Evolutionary conservation across 352 stramenopile species (phyloP).

Genomic region (Phytopythium sindhum): DNA sequence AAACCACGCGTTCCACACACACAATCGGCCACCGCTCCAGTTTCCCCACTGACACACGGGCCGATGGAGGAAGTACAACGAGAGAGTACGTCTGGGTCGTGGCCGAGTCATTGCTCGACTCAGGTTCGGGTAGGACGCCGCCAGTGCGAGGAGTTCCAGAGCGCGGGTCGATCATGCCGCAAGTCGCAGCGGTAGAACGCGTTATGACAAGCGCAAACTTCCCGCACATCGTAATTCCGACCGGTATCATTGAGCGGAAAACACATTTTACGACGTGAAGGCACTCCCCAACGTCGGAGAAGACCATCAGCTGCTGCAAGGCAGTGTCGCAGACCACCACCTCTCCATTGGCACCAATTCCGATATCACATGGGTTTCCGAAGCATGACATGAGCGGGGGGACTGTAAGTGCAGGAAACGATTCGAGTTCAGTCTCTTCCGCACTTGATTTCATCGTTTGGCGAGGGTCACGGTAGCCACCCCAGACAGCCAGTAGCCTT

Average conservation of each 20-base stretch:
- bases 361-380: constrained; percentile 15
- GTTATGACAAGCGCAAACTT: constrained; percentile 15
- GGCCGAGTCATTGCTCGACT: neutral
- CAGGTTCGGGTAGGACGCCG: neutral
- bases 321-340: constrained; percentile 42
- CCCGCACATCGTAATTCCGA: constrained; percentile 20
- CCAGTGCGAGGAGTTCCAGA: too few species aligned
- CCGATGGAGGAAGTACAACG: constrained; percentile 19
- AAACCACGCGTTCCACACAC: constrained; percentile 21
- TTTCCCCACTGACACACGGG: constrained; percentile 21
- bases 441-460: neutral
- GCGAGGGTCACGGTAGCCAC: constrained; percentile 20
- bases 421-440: neutral
- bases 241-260: constrained; percentile 9
- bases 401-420: constrained; percentile 6
- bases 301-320: constrained; percentile 30
- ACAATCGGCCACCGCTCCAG: constrained; percentile 24
- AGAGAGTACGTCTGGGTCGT: constrained; percentile 11
- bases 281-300: constrained; percentile 37
- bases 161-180: neutral
- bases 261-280: constrained; percentile 23
- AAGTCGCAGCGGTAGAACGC: neutral
- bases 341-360: constrained; percentile 25
- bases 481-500: constrained; percentile 39
- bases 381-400: constrained; percentile 16